Conservation (phyloP, 352 stramenopile species). For the Pythium oligandrum region DNA sequence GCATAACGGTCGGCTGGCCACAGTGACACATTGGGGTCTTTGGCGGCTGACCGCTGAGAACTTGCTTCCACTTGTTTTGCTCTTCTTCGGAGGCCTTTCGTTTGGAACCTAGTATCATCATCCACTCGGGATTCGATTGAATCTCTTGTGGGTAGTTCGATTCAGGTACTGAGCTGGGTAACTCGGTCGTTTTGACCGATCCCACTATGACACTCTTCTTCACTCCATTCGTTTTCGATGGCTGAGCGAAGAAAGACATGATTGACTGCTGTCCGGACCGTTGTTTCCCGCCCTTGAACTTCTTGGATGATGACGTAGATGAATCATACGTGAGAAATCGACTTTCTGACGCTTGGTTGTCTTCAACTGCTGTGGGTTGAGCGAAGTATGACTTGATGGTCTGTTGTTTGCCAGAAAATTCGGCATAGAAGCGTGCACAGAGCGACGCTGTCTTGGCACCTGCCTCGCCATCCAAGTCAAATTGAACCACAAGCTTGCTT, state of each 20-base stretch:
- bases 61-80: constrained; percentile 54
- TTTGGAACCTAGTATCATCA: constrained; percentile 24
- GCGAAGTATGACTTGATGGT: constrained; percentile 45
- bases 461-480: constrained; percentile 11
- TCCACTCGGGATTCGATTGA: constrained; percentile 3
- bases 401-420: constrained; percentile 78
- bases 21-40: constrained; percentile 65
- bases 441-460: constrained; percentile 33
- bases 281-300: constrained; percentile 13
- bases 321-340: no score
- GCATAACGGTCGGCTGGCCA: constrained; percentile 59
- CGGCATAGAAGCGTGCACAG: constrained; percentile 64
- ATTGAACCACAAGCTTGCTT: constrained; percentile 33
- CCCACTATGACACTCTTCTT: not conserved
- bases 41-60: constrained; percentile 57
- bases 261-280: constrained; percentile 36
- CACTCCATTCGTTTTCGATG: not conserved
- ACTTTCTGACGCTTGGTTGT: not conserved
- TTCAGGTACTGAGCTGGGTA: no score
- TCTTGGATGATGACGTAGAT: not conserved
- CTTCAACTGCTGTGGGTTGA: not conserved
- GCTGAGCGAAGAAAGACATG: constrained; percentile 40
- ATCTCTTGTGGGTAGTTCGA: constrained; percentile 1
- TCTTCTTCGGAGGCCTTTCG: constrained; percentile 21
- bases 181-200: no score